Evolutionary conservation across 1,284 basidiomycete species (phyloP), one percentile per base, ranked within the genome.

Genomic region (Rhodotorula sp.): DNA sequence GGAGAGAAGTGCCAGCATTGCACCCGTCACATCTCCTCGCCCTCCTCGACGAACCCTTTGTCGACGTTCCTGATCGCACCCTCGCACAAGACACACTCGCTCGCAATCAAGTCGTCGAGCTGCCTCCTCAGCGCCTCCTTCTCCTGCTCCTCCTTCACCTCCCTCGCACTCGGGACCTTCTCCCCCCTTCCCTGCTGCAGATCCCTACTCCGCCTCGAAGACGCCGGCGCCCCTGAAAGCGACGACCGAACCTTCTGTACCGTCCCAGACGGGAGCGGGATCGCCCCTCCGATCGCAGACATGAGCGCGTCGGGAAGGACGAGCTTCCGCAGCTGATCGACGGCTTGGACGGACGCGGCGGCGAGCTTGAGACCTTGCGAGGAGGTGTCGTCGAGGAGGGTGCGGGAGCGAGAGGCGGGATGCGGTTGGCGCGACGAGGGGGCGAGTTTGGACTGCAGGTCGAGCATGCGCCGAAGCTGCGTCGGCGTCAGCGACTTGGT

Each of bases 71-170:
- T 57, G 27, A 97, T 85, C 15, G 92, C 88, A 68, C 90, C 89
- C 79, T 96, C 93, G 80, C 94, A 97, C 70, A 96, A 81, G 36
- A 93, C 92, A 82, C 94, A 97, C 69, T 85, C 89, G 73, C 89
- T 88, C 17, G 92, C 90, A 53, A 98, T 83, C 65, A 96, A 80
- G 62, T 91, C 90, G 76, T 97, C 94, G 77, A 97, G 79, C 82
- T 95, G 92, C 59, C 84, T 83, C 72, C 90, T 84, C 77, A 92
- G 77, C 78, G 81, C 77, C 86, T 88, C 62, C 85, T 69, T 82
- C 82, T 68, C 72, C 44, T 87, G 86, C 70, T 82, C 83, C 73
- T 84, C 86, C 54, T 80, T 80, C 55, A 39, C 53, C 60, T 61
- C 60, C n/a, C 68, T 64, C 58, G 64, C 67, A 8, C 68, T 70